Base-by-base conservation (phyloP, 352 stramenopile genomes). In the Phytophthora lateralis region DNA sequence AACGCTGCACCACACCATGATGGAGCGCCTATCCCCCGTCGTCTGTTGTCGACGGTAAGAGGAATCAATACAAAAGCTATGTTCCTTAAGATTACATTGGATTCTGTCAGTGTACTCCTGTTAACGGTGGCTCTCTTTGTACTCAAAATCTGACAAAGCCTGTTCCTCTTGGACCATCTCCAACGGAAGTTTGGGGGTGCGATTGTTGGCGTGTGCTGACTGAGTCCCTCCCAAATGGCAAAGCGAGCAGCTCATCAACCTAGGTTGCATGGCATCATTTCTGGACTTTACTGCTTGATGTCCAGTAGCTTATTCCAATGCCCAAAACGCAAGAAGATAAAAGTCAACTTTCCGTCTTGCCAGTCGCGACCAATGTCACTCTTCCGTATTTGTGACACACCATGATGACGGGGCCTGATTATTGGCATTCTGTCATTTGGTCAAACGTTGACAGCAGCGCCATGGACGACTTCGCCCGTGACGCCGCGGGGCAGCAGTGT, bases 1-100 rank as follows among this genome's bases (percentile, higher is more conserved):
- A 26, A 69, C 63, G 20, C 55, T 79, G 24, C 71, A 71, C 29
- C 43, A 69, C 52, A 69, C 65, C 3, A 69, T 73, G 65, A 69
- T 73, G 59, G 59, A 73, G 47, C 41, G 65, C 14, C 38, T 73
- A 5, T 73, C 64, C 21, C 59, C 64, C 7, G 64, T 73, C 10
- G 64, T 73, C 14, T 73, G 59, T 37, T 73, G 64, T 55, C 42
- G 47, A 17, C 54, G 57, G 20, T 68, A 55, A 50, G 51, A 37
- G 21, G 24, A 11, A 55, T 37, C 44, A 55, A 32, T 11, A 15
- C 29, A 46, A 30, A 5, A 17, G 12, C 34, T 17, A n/a, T 37
- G 0, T 37, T 37, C 8, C 30, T 5, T 5, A 37, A 37, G 30
- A 4, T 12, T 30, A 8, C 26, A 30, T 0, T 30, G 26, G 4